These are phyloP conservation scores for Rhodotorula sp. DNA, from an alignment of 1,284 basidiomycete genomes.

Conservation along the genomic window DNA sequence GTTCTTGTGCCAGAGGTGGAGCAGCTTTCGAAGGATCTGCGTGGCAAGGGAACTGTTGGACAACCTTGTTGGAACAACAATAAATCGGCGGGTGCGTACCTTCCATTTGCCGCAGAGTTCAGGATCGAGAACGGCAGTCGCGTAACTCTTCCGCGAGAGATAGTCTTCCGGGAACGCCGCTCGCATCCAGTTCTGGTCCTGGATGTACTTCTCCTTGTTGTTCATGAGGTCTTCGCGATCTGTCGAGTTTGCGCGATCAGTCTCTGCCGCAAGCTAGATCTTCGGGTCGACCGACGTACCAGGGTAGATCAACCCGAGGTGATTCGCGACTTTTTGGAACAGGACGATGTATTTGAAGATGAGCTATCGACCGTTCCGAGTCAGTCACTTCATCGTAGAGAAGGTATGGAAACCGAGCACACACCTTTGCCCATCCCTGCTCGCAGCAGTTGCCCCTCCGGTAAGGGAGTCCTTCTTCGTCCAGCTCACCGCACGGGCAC, in stretches of 20 bases:
- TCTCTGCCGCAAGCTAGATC: too few relatives aligned
- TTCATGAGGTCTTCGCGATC: slow-evolving; percentile 54
- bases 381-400: not conserved
- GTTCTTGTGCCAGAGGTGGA: slow-evolving; percentile 55
- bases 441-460: slow-evolving; percentile 46
- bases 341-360: slow-evolving; percentile 62
- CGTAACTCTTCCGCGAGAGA: slow-evolving; percentile 38
- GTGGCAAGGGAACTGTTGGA: not conserved
- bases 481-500: slow-evolving; percentile 66
- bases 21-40: slow-evolving; percentile 65
- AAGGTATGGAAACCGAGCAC: not conserved
- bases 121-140: slow-evolving; percentile 44
- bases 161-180: slow-evolving; percentile 47
- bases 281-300: slow-evolving; percentile 50
- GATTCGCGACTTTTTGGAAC: slow-evolving; percentile 80
- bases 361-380: not conserved
- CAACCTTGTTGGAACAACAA: not conserved
- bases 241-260: slow-evolving; percentile 50
- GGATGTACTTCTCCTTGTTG: slow-evolving; percentile 43
- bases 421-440: slow-evolving; percentile 34
- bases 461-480: slow-evolving; percentile 45
- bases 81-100: slow-evolving; percentile 52
- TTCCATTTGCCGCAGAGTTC: slow-evolving; percentile 79
- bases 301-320: slow-evolving; percentile 75
- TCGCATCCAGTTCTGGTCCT: slow-evolving; percentile 44